These are phyloP conservation scores for Actinomortierella ambigua DNA, from an alignment of 371 early-diverging fungal genomes.

Conservation along the genomic window DNA sequence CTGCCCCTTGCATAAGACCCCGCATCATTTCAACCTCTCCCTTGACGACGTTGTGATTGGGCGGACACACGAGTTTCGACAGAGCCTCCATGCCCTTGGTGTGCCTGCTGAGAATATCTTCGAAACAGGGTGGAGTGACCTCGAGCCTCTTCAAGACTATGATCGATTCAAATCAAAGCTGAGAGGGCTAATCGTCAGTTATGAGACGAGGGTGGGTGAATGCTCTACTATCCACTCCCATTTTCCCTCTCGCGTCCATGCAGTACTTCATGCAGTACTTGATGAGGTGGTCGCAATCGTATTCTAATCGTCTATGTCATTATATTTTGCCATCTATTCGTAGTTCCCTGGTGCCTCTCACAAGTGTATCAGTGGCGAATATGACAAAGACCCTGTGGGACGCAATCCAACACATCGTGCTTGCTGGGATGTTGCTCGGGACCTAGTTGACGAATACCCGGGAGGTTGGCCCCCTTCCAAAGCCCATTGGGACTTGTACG, in stretches of 20 bases:
- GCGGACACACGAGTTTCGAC: conserved; percentile 34
- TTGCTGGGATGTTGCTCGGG: conserved; percentile 32
- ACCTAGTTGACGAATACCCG: conserved; percentile 22
- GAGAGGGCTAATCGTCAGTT: conserved; percentile 15
- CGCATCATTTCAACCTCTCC: conserved; percentile 18
- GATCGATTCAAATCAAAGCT: conserved; percentile 12
- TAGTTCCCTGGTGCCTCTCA: conserved; percentile 31
- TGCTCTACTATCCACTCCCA: too few relatives aligned
- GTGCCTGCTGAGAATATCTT: conserved; percentile 21
- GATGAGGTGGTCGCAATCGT: too few relatives aligned
- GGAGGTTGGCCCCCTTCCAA: conserved; percentile 18
- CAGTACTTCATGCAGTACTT: too few relatives aligned
- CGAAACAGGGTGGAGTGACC: conserved; percentile 39
- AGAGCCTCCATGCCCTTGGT: conserved; percentile 20
- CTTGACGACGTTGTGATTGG: conserved; percentile 30
- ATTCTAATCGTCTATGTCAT: too few relatives aligned
- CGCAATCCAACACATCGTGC: conserved; percentile 33
- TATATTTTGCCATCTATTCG: too few relatives aligned
- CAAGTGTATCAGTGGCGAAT: conserved; percentile 37
- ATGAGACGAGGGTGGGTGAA: conserved; percentile 21
- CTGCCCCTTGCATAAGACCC: conserved; percentile 10
- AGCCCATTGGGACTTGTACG: conserved; percentile 36
- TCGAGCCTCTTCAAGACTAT: conserved; percentile 26
- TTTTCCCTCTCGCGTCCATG: too few relatives aligned
- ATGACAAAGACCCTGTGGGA: conserved; percentile 24